Percentiles rank a stretch among this genome's conserved stretches.
phyloP scores from a whole-genome alignment of 2,329 filamentous ascomycete genomes.

The Torrubiellomyces zombiae region DNA sequence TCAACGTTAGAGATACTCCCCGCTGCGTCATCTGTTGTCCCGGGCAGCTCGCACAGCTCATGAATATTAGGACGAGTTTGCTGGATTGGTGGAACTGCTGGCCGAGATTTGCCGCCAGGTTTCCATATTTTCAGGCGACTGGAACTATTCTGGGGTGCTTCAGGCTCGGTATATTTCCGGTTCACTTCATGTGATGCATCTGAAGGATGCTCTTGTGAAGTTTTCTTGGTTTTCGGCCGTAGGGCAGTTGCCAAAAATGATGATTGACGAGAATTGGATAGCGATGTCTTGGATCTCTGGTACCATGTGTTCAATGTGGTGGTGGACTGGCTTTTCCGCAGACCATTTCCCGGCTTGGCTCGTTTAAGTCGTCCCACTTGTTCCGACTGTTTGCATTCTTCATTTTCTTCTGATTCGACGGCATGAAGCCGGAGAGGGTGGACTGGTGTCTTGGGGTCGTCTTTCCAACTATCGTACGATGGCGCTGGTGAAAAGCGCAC shows the following conservation, averaged over 20 bases:
- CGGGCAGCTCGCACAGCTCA: conserved; percentile 11
- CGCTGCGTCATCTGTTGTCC: conserved; percentile 19
- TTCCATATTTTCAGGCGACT: conserved; percentile 19
- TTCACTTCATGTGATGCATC: conserved; percentile 7
- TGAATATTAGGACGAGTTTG: conserved; percentile 11
- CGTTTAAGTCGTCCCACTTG: too few species aligned
- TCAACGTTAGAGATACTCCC: conserved; percentile 16
- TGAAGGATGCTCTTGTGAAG: conserved; percentile 31
- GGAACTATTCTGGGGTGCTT: conserved; percentile 10
- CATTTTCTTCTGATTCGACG: too few species aligned
- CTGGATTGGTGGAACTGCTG: conserved; percentile 12
- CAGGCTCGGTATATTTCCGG: background rate
- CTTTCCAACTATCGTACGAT: too few species aligned
- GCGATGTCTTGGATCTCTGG: conserved; percentile 36
- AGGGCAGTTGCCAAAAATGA: conserved; percentile 40
- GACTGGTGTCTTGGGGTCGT: too few species aligned
- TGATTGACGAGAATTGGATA: conserved; percentile 42
- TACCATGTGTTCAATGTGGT: conserved; percentile 42
- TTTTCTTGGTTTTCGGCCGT: conserved; percentile 19
- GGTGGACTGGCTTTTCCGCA: conserved; percentile 32
- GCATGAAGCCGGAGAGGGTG: too few species aligned
- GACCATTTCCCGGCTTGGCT: too few species aligned
- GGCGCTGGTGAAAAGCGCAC: too few species aligned
- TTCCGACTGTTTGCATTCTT: too few species aligned
- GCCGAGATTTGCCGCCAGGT: conserved; percentile 28